Conservation (phyloP, 2,329 filamentous ascomycete genomes). For the Botrytis aclada region DNA sequence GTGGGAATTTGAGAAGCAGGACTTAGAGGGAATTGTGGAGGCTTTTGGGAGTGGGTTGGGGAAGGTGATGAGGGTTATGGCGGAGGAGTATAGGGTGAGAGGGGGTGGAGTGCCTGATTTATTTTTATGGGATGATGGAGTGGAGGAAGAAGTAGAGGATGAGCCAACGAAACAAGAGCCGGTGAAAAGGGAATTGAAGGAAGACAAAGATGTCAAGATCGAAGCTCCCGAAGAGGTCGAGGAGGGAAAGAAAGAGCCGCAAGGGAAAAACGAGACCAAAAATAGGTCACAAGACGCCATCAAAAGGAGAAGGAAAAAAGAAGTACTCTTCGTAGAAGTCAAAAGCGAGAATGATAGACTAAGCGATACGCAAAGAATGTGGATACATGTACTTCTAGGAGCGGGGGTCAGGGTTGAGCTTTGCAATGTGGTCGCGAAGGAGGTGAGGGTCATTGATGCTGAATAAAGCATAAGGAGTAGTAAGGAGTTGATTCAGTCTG, state of each 20-base stretch:
- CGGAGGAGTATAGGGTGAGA: constrained; percentile 86
- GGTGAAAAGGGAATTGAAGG: background rate
- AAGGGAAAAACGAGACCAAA: background rate
- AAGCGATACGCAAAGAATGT: constrained; percentile 92
- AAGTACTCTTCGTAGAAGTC: constrained; percentile 34
- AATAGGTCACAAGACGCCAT: background rate
- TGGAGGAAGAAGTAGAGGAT: background rate
- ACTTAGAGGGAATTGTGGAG: constrained; percentile 72
- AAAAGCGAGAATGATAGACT: constrained; percentile 75
- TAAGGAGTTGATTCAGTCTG: background rate
- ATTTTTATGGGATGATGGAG: constrained; percentile 66
- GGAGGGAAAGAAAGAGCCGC: background rate
- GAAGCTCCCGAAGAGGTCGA: background rate
- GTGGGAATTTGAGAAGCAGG: constrained; percentile 79
- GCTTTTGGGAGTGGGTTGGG: constrained; percentile 84
- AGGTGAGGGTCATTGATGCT: constrained; percentile 32
- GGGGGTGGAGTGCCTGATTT: constrained; percentile 89
- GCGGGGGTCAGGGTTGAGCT: constrained; percentile 85
- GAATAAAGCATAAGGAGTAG: constrained; percentile 15
- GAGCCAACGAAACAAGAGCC: background rate
- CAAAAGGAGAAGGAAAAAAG: constrained; percentile 22
- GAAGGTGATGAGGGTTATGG: constrained; percentile 86
- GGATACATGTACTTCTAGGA: constrained; percentile 89
- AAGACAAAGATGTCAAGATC: background rate
- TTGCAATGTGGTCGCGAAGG: constrained; percentile 53